phyloP scores from a whole-genome alignment of 495 filamentous ascomycete species.

The Neurospora sp. region DNA sequence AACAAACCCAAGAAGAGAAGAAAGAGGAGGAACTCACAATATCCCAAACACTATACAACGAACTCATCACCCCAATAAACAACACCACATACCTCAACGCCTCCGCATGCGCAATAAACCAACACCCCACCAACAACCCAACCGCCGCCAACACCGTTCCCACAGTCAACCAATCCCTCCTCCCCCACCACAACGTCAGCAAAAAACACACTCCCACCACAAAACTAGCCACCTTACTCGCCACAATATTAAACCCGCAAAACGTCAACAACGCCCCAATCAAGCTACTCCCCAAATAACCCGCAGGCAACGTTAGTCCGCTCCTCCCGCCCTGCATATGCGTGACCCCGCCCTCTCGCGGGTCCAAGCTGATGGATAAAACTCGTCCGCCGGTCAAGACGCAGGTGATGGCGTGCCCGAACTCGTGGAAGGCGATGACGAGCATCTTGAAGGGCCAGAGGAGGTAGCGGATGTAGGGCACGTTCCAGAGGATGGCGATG shows the following conservation, averaged over 20 bases:
- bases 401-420: constrained; percentile 64
- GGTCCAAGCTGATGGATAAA: constrained; percentile 53
- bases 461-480: constrained; percentile 61
- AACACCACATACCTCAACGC: constrained; percentile 64
- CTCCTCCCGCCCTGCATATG: constrained; percentile 68
- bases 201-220: constrained; percentile 63
- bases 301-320: constrained; percentile 64
- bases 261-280: constrained; percentile 72
- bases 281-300: constrained; percentile 64
- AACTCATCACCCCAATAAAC: constrained; percentile 73
- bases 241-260: constrained; percentile 70
- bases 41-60: constrained; percentile 74
- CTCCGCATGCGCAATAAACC: constrained; percentile 71
- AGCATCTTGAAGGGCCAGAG: constrained; percentile 89
- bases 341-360: constrained; percentile 62
- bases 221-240: constrained; percentile 66
- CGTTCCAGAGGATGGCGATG: constrained; percentile 69
- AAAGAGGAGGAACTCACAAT: constrained; percentile 46
- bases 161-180: constrained; percentile 67
- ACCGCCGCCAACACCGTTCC: constrained; percentile 57
- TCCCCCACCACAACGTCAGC: constrained; percentile 70
- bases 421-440: constrained; percentile 78
- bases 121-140: constrained; percentile 60
- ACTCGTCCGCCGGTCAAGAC: constrained; percentile 63
- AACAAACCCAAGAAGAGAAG: no score